These are phyloP conservation scores for Pseudocercospora fuligena DNA, from an alignment of 2,329 filamentous ascomycete species.

Conservation along the genomic window DNA sequence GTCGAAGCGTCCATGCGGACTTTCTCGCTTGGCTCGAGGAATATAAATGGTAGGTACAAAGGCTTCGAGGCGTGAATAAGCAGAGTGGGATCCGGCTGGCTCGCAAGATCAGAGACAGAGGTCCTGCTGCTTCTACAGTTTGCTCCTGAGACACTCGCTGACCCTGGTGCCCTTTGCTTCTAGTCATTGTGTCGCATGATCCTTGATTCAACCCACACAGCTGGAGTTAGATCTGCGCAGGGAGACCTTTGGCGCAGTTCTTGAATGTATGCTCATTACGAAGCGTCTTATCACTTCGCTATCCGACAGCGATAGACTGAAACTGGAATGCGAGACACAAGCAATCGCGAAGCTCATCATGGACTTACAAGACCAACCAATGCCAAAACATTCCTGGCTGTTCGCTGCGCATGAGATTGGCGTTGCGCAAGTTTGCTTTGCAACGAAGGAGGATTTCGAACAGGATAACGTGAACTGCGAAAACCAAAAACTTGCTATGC, in stretches of 20 bases:
- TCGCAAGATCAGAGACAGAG: neutral
- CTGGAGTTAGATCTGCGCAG: constrained; percentile 31
- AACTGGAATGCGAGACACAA: constrained; percentile 40
- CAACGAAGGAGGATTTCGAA: constrained; percentile 31
- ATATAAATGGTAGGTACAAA: constrained; percentile 29
- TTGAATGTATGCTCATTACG: constrained; percentile 32
- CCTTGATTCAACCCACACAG: constrained; percentile 23
- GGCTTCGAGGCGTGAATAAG: neutral
- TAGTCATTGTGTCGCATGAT: constrained; percentile 27
- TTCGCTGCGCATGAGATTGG: constrained; percentile 35
- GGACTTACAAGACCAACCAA: constrained; percentile 36
- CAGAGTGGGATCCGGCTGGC: neutral
- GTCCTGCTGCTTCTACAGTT: neutral
- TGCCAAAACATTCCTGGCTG: constrained; percentile 35
- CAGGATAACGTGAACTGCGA: constrained; percentile 9
- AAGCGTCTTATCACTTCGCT: constrained; percentile 32
- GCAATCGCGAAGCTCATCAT: constrained; percentile 37
- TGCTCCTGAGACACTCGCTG: neutral
- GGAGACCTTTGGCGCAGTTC: constrained; percentile 31
- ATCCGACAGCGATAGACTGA: constrained; percentile 28
- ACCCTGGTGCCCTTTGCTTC: neutral
- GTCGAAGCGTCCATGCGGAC: constrained; percentile 22
- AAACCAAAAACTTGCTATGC: constrained; percentile 16
- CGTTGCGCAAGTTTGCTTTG: constrained; percentile 29
- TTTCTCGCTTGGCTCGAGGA: constrained; percentile 30